Evolutionary conservation across 164 flowering plant species (phyloP), one percentile per base, ranked within the genome.

Genomic region (Macadamia tetraphylla): DNA sequence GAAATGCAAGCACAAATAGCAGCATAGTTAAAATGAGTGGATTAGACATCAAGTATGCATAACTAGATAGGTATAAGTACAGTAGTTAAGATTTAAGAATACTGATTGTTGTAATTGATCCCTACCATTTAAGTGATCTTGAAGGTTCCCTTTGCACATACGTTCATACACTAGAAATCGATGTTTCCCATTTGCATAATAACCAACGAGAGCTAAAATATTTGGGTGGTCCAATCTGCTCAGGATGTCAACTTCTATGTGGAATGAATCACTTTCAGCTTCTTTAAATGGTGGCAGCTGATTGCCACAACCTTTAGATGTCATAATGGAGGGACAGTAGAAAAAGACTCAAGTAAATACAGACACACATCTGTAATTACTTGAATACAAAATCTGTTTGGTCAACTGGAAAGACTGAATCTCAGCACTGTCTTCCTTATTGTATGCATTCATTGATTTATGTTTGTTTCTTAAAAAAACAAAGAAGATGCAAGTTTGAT

Each of bases 211-310:
- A 52, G 94, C 77, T 35, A 92, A 97, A 62, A 95, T 84, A 81
- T 95, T 91, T 58, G 96, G 96, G 76, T 95, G 97, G 68, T 89
- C 85, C 67, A 95, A 82, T 77, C 97, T 90, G 87, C 98, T 95
- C 80, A 95, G 73, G 63, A 95, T 90, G 78, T 95, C 99, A 48
- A 95, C 98, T 81, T 95, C 99, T 9, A 95, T 98, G 0, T 96
- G 89, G 60, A 95, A 95, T 74, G 84, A 81, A 63, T 95, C 99
- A 40, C 98, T 98, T 73, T 95, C 98, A 42, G 99, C 97, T 67
- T 71, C 90, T 78, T 87, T 95, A 61, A 76, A 81, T 60, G 85
- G 75, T 32, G 98, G 98, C 63, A 90, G 78, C 78, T 95, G 75
- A 92, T 85, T 67, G 99, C 98, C 49, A 91, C 98, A 67, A 90